A percentile compares a stretch with the other conserved stretches of the same genome.
These are phyloP conservation scores for Monosporascus sp. DNA, from an alignment of 2,329 filamentous ascomycete species.

Conservation along the genomic window DNA sequence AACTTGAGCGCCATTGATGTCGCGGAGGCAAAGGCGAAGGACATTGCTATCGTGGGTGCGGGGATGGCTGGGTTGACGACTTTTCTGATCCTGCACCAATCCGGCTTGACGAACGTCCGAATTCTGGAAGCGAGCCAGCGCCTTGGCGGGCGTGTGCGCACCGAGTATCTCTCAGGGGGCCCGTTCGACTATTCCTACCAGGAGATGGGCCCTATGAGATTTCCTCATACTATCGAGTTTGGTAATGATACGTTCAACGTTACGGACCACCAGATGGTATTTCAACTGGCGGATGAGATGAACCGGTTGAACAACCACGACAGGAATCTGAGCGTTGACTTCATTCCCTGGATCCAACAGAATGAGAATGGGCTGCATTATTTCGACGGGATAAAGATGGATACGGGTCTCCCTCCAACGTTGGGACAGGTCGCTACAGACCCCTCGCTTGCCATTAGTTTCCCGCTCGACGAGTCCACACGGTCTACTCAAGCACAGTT, in stretches of 20 bases:
- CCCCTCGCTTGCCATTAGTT: constrained; percentile 25
- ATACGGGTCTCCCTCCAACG: constrained; percentile 49
- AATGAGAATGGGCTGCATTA: constrained; percentile 49
- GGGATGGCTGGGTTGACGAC: constrained; percentile 63
- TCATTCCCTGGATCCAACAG: constrained; percentile 57
- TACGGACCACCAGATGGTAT: constrained; percentile 57
- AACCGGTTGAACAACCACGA: constrained; percentile 53
- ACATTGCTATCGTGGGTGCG: constrained; percentile 58
- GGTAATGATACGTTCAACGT: constrained; percentile 54
- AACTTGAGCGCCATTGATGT: constrained; percentile 48
- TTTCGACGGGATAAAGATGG: constrained; percentile 39
- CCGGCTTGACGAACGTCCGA: constrained; percentile 53
- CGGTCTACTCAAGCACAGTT: constrained; percentile 27
- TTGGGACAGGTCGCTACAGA: constrained; percentile 39
- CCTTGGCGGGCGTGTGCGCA: constrained; percentile 59
- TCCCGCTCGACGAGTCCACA: constrained; percentile 24
- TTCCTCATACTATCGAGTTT: constrained; percentile 47
- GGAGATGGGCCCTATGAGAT: constrained; percentile 62
- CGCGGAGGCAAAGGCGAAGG: constrained; percentile 48
- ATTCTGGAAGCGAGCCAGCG: constrained; percentile 57
- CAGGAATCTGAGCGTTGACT: constrained; percentile 46
- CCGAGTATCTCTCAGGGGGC: constrained; percentile 53
- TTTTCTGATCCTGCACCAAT: constrained; percentile 41
- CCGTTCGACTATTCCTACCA: constrained; percentile 62
- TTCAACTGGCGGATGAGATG: constrained; percentile 54